Percentiles rank a stretch among this genome's conserved stretches.
These are phyloP conservation scores for Biscogniauxia marginata DNA, from an alignment of 2,329 filamentous ascomycete genomes.

Conservation along the genomic window DNA sequence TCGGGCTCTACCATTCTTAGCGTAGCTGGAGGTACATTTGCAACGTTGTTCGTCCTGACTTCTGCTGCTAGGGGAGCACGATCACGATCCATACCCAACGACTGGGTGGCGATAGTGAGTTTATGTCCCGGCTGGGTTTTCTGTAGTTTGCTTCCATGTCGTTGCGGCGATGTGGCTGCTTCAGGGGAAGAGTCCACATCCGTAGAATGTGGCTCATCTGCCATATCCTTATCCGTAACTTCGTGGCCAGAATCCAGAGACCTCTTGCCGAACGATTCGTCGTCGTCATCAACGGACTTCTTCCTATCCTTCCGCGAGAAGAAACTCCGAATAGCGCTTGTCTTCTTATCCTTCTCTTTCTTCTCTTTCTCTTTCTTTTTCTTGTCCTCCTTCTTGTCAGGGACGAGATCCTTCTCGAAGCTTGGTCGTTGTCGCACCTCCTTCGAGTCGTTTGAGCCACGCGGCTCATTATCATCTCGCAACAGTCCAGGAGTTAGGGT, in stretches of 20 bases:
- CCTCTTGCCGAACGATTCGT: conserved; percentile 60
- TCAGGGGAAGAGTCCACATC: conserved; percentile 49
- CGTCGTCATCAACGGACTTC: conserved; percentile 54
- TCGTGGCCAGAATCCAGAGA: conserved; percentile 53
- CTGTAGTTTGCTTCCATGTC: conserved; percentile 66
- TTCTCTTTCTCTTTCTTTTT: conserved; percentile 63
- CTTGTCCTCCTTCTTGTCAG: conserved; percentile 58
- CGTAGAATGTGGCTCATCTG: conserved; percentile 43
- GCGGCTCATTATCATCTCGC: conserved; percentile 67
- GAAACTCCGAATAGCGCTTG: conserved; percentile 52
- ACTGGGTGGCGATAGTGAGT: conserved; percentile 28
- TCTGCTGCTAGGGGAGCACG: conserved; percentile 29
- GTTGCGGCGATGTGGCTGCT: conserved; percentile 45
- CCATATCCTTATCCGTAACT: conserved; percentile 38
- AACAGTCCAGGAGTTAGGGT: conserved; percentile 91
- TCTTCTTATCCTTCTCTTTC: conserved; percentile 45
- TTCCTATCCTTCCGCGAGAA: conserved; percentile 64
- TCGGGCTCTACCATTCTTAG: conserved; percentile 60
- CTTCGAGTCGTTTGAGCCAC: conserved; percentile 43
- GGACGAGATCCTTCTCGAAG: conserved; percentile 51
- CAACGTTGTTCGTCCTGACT: conserved; percentile 48
- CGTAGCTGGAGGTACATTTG: conserved; percentile 52
- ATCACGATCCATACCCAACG: conserved; percentile 41
- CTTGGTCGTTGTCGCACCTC: conserved; percentile 55
- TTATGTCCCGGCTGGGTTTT: conserved; percentile 59